Percentiles rank a stretch among this genome's conserved stretches.
Conservation (phyloP, 1,284 basidiomycete genomes). For the Rhodotorula sp. region DNA sequence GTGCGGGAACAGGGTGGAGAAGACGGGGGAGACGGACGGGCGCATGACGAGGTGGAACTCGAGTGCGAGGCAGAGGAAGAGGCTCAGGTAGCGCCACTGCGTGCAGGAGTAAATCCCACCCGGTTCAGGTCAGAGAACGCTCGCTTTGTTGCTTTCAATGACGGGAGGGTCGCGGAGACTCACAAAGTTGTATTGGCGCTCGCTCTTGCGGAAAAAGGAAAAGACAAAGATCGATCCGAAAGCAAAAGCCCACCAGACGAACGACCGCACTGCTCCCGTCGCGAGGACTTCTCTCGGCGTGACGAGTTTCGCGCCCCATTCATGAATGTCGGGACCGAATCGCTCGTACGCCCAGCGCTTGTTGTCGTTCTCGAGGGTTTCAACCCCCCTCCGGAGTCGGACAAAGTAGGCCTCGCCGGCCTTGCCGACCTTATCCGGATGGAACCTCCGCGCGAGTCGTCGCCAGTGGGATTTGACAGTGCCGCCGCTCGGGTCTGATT, state of each 20-base stretch:
- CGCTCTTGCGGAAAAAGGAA: slow-evolving; percentile 39
- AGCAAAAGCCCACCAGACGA: slow-evolving; percentile 38
- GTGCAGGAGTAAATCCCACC: too few relatives aligned
- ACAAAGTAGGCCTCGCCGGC: slow-evolving; percentile 37
- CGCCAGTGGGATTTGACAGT: slow-evolving; percentile 37
- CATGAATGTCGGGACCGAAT: slow-evolving; percentile 30
- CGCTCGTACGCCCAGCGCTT: slow-evolving; percentile 44
- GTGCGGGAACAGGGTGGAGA: slow-evolving; percentile 30
- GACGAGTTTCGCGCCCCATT: slow-evolving; percentile 31
- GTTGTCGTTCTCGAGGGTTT: slow-evolving; percentile 34
- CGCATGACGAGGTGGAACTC: slow-evolving; percentile 32
- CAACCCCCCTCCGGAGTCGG: slow-evolving; percentile 31
- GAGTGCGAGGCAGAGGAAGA: slow-evolving; percentile 23
- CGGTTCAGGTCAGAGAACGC: too few relatives aligned
- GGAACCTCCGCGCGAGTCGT: slow-evolving; percentile 35
- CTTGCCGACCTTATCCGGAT: slow-evolving; percentile 42
- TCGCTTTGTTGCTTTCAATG: slow-evolving; percentile 3
- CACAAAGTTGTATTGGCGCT: slow-evolving; percentile 41
- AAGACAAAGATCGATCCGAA: slow-evolving; percentile 25
- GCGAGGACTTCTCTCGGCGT: slow-evolving; percentile 38
- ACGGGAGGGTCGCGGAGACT: slow-evolving; percentile 34
- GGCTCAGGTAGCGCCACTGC: slow-evolving; percentile 59
- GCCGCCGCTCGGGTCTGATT: slow-evolving; percentile 14
- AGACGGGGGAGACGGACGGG: slow-evolving; percentile 21
- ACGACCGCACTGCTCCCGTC: slow-evolving; percentile 22